Base-by-base conservation (phyloP, 768 basidiomycete genomes). In the Termitomyces sp. region DNA sequence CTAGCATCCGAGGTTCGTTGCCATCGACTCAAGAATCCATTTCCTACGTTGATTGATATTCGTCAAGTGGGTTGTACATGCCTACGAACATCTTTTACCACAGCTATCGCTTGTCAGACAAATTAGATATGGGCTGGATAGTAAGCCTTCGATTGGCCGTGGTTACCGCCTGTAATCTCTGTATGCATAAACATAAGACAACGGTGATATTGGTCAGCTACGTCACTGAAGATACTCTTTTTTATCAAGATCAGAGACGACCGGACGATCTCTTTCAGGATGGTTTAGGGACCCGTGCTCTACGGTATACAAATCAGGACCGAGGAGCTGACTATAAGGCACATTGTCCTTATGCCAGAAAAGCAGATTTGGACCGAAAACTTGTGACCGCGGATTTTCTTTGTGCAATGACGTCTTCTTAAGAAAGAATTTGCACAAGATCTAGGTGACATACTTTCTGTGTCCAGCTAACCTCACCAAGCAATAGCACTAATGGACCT, bases 1-100 rank as follows among this genome's bases (percentile, higher is more conserved):
- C 44, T 74, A 52, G 72, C 61, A 27, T 77, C 74, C 56, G 72
- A 74, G 66, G 76, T 77, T 51, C n/a, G 70, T 61, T 50, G 51
- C 42, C 4, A 55, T 53, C 18, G 16, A 49, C 48, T 27, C 10
- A 32, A 47, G 30, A 56, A 16, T 20, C 39, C 13, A 13, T 26
- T n/a, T 22, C 39, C 2, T 26, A 1, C 22, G 45, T 33, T 55
- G 43, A 47, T 46, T 12, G 5, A 24, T 22, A 14, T 52, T 30
- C n/a, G 7, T 57, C 45, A 47, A 77, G 76, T 77, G 76, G 76
- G 68, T 64, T 2, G 56, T 55, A 2, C 73, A 76, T 61, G 64
- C 65, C 4, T 77, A 77, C 48, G 63, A 67, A 14, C 58, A 71
- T 45, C 52, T 74, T 13, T 60, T 76, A 16, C 76, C 76, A 2